These are phyloP conservation scores for Priceomyces fermenticarens DNA, from an alignment of 805 yeast genomes.

Conservation along the genomic window DNA sequence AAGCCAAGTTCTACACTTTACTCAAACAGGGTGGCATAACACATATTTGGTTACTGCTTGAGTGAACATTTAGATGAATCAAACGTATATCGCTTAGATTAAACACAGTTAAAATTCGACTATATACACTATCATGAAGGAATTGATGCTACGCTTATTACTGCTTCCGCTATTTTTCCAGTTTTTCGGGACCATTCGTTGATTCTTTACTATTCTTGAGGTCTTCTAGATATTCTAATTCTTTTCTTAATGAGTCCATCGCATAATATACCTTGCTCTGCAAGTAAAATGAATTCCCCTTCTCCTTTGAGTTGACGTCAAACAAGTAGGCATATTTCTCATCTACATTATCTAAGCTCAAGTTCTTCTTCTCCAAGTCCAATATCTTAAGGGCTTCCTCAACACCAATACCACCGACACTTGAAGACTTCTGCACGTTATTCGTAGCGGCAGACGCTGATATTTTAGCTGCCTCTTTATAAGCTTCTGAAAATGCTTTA, in stretches of 20 bases:
- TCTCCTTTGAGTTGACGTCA: conserved; percentile 86
- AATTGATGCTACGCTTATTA: neutral
- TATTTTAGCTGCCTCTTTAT: conserved; percentile 92
- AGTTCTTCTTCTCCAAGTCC: conserved; percentile 62
- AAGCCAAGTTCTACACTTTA: too few species aligned
- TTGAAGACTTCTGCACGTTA: conserved; percentile 42
- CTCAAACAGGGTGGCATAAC: too few species aligned
- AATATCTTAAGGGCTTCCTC: conserved; percentile 92
- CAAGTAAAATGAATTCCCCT: conserved; percentile 92
- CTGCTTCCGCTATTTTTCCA: neutral
- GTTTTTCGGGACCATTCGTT: conserved; percentile 4
- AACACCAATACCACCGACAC: conserved; percentile 73
- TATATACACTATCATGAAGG: too few species aligned
- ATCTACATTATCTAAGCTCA: conserved; percentile 57
- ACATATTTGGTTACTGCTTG: too few species aligned
- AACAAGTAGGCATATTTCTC: conserved; percentile 78
- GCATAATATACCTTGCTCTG: conserved; percentile 94
- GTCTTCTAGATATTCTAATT: conserved; percentile 59
- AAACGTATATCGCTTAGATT: too few species aligned
- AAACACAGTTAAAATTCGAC: too few species aligned
- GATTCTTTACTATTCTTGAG: conserved; percentile 26
- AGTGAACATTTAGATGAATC: too few species aligned
- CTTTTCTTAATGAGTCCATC: conserved; percentile 83
- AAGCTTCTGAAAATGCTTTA: conserved; percentile 94
- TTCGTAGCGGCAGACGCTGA: conserved; percentile 69